A percentile compares a stretch with the other conserved stretches of the same genome.
These are phyloP conservation scores for Stenogyne calaminthoides DNA, from an alignment of 305 asterid genomes.

Conservation along the genomic window DNA sequence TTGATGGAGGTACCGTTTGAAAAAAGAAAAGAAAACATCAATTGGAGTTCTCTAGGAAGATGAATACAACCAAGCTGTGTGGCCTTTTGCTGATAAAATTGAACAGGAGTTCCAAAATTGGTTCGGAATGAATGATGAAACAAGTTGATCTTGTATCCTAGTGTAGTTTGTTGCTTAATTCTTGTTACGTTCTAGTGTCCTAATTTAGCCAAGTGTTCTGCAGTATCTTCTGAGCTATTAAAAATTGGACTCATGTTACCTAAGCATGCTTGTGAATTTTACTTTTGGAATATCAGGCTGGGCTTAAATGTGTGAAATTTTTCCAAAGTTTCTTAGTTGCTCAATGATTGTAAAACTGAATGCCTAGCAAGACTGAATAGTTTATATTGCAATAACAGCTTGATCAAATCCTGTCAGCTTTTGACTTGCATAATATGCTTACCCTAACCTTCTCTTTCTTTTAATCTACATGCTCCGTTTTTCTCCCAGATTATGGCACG, in stretches of 20 bases:
- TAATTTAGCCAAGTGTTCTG: neutral
- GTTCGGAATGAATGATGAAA: neutral
- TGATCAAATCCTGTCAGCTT: neutral
- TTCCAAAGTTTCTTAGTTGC: neutral
- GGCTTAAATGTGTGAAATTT: neutral
- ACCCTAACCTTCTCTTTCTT: neutral
- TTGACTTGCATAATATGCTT: neutral
- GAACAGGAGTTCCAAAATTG: neutral
- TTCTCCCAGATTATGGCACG: slow-evolving; percentile 25
- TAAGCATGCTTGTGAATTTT: neutral
- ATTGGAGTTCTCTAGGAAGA: neutral
- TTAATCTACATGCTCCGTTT: slow-evolving; percentile 1
- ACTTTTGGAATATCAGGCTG: neutral
- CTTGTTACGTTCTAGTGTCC: neutral
- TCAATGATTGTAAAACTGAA: neutral
- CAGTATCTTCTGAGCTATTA: neutral
- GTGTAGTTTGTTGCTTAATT: neutral
- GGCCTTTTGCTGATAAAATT: neutral
- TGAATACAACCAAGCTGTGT: neutral
- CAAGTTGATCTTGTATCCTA: neutral
- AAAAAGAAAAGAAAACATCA: neutral
- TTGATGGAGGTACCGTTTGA: neutral
- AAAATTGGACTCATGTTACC: neutral
- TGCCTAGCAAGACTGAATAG: neutral
- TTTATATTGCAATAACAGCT: slow-evolving; percentile 9